A percentile compares a stretch with the other conserved stretches of the same genome.
Evolutionary conservation across 202 grass and related monocot genomes (phyloP).

Genomic region (Setaria viridis): DNA sequence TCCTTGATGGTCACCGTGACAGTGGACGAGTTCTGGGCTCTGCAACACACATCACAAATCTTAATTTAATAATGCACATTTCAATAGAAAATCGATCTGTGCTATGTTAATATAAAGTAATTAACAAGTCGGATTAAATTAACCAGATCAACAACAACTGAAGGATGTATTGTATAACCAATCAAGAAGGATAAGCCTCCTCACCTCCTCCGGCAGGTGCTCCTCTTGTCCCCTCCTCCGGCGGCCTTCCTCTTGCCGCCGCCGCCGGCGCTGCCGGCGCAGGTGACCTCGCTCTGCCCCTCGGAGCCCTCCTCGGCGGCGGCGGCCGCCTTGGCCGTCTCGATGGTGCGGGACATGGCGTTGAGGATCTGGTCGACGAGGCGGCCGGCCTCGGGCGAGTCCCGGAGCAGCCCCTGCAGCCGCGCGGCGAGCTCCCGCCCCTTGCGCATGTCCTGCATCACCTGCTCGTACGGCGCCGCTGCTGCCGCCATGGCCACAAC

Average conservation of each 20-base stretch:
- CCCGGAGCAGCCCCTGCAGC: slow-evolving; percentile 48
- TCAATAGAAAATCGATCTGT: neutral
- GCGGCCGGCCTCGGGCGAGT: slow-evolving; percentile 31
- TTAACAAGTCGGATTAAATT: neutral
- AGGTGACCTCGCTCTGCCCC: slow-evolving; percentile 56
- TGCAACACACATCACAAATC: neutral
- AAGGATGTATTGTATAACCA: no score
- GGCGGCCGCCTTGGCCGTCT: slow-evolving; percentile 28
- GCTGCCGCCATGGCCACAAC: slow-evolving; percentile 7
- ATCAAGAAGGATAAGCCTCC: neutral
- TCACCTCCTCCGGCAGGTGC: slow-evolving; percentile 53
- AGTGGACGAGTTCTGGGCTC: slow-evolving; percentile 33
- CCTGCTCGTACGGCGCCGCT: slow-evolving; percentile 42
- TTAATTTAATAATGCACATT: neutral
- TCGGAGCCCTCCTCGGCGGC: slow-evolving; percentile 34
- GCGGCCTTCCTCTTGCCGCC: slow-evolving; percentile 51
- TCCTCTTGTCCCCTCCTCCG: slow-evolving; percentile 21
- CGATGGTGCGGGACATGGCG: slow-evolving; percentile 55
- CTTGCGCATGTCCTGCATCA: slow-evolving; percentile 56
- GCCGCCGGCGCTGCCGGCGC: neutral
- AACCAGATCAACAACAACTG: neutral
- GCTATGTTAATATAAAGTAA: neutral
- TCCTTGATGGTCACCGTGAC: slow-evolving; percentile 12
- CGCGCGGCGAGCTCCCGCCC: slow-evolving; percentile 46
- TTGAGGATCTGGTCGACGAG: slow-evolving; percentile 60